Evolutionary conservation across 78 protist genomes (phyloP), one percentile per base, ranked within the genome.

Genomic region (Speleostelium caveatum): DNA sequence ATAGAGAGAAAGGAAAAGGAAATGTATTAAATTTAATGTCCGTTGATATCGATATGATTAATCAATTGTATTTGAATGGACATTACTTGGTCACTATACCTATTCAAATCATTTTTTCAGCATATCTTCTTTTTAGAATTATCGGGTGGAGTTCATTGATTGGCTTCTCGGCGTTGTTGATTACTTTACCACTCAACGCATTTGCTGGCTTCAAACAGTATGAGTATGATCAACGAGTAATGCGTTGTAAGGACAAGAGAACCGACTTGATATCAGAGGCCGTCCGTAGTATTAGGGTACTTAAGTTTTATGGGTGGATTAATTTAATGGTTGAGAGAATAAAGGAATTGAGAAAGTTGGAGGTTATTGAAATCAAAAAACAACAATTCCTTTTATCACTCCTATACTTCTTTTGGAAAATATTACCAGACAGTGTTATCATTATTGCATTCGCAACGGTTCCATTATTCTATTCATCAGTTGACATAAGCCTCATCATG

Each of bases 291-390:
- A 60, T 75, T 28, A 56, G 85, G 41, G 69, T 75, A 39, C 28
- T 75, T 19, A 75, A 75, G 19, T 75, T 75, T 61, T 75, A 75
- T 60, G 85, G 85, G 12, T 75, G 85, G 85, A 60, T 75, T 22
- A 60, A 75, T 38, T 60, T 75, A 24, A 60, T 75, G 67, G 10
- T 19, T 24, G 69, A 60, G n/a, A 56, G 39, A 26, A 75, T 75
- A 19, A 75, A 39, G 71, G 24, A 38, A 26, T 59, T 60, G 22
- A 14, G 85, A 41, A 1, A 1, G 3, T 1, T 17, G 2, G 85
- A 75, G 42, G 85, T 75, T 2, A 8, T 16, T 2, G 51, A 75
- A 26, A 41, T 61, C 10, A 75, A 60, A 28, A 75, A 60, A 41
- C 12, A 45, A 16, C 21, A 41, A 16, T 16, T 75, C 2, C 19